Percentiles rank a stretch among this genome's conserved stretches.
Evolutionary conservation across 768 basidiomycete species (phyloP).

Genomic region (Lactarius vividus): DNA sequence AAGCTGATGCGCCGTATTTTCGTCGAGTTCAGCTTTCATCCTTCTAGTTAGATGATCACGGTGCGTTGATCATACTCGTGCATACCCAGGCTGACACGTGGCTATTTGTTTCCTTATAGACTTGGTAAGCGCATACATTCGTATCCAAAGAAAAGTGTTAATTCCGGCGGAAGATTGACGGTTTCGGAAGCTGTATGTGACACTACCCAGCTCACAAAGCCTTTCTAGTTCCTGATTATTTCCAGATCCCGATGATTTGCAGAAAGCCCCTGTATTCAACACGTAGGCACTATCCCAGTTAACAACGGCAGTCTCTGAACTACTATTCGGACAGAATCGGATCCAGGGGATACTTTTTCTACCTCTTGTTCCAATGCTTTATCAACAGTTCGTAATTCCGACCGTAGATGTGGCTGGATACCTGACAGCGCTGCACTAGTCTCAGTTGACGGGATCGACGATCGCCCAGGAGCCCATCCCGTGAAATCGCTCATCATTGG

Average conservation of each 20-base stretch:
- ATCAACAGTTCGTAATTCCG: constrained; percentile 55
- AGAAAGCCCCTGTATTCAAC: constrained; percentile 67
- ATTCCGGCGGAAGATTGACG: constrained; percentile 56
- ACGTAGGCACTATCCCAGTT: constrained; percentile 42
- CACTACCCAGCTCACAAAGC: neutral
- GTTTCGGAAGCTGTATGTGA: constrained; percentile 75
- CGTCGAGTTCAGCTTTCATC: constrained; percentile 3
- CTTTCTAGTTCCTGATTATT: constrained; percentile 16
- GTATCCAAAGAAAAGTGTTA: neutral
- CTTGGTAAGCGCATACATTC: constrained; percentile 14
- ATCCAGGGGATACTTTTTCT: constrained; percentile 85
- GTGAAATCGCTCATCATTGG: constrained; percentile 76
- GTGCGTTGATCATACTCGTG: constrained; percentile 41
- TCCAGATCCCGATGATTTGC: constrained; percentile 78
- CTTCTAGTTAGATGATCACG: constrained; percentile 66
- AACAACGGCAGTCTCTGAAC: neutral
- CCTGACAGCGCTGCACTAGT: constrained; percentile 40
- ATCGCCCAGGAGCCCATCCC: constrained; percentile 57
- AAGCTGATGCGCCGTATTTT: constrained; percentile 29
- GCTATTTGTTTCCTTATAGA: neutral
- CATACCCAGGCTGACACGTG: neutral
- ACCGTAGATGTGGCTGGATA: constrained; percentile 14
- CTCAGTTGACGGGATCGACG: constrained; percentile 70
- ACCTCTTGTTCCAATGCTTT: constrained; percentile 92
- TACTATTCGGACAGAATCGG: constrained; percentile 57